A percentile compares a stretch with the other conserved stretches of the same genome.
Conservation (phyloP, 1,284 basidiomycete species). For the Vanrija sp. region DNA sequence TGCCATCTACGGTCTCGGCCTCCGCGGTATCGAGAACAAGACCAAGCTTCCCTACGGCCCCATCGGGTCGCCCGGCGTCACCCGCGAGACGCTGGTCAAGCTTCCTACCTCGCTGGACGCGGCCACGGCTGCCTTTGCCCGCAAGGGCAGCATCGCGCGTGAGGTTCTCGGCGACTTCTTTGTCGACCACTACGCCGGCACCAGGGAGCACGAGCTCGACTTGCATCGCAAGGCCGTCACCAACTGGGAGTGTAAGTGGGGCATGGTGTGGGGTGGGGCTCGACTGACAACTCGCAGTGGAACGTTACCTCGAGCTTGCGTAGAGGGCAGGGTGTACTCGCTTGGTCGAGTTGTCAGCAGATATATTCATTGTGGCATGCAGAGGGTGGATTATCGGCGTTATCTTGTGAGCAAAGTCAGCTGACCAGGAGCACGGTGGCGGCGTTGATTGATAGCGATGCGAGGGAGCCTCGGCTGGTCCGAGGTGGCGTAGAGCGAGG, state of each 20-base stretch:
- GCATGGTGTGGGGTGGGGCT: background rate
- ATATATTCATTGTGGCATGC: background rate
- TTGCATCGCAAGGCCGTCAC: conserved; percentile 86
- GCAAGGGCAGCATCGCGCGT: conserved; percentile 69
- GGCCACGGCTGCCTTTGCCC: conserved; percentile 77
- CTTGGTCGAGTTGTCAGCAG: background rate
- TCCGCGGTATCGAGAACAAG: conserved; percentile 80
- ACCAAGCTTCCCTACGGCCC: conserved; percentile 67
- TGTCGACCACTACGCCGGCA: conserved; percentile 90
- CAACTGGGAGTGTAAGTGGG: conserved; percentile 77
- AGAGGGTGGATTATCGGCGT: background rate
- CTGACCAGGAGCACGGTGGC: background rate
- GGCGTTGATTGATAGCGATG: background rate
- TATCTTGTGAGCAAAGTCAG: background rate
- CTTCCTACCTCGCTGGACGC: conserved; percentile 72
- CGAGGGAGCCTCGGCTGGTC: background rate
- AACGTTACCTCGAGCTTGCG: conserved; percentile 76
- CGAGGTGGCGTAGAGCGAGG: no score
- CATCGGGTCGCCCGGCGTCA: conserved; percentile 51
- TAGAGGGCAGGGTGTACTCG: conserved; percentile 36
- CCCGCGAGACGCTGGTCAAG: conserved; percentile 56
- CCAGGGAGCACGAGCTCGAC: conserved; percentile 80
- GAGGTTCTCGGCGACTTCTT: conserved; percentile 83
- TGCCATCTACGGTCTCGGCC: conserved; percentile 78
- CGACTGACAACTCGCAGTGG: conserved; percentile 54